Percentiles rank a stretch among this genome's conserved stretches.
These are phyloP conservation scores for Debaryomyces tyrocola DNA, from an alignment of 805 yeast species.

Conservation along the genomic window DNA sequence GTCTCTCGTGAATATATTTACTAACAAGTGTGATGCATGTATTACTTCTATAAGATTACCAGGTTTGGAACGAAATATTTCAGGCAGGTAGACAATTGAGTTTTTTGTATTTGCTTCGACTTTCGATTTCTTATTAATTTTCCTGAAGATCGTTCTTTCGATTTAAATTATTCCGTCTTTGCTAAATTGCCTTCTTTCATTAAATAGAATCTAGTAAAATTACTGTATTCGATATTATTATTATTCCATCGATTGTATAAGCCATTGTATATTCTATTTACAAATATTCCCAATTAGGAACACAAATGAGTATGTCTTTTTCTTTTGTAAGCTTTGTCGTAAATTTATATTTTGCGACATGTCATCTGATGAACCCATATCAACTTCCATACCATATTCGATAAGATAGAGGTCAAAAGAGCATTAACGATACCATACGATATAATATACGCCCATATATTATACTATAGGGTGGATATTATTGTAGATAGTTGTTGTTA, in stretches of 20 bases:
- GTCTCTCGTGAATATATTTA: too few species aligned
- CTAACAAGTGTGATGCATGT: background rate
- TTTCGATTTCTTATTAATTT: too few species aligned
- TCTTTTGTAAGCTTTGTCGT: background rate
- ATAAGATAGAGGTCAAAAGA: too few species aligned
- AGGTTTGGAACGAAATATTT: background rate
- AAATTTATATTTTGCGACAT: background rate
- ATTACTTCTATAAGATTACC: background rate
- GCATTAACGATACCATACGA: too few species aligned
- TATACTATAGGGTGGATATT: too few species aligned
- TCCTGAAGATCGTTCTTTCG: too few species aligned
- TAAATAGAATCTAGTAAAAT: background rate
- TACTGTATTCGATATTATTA: background rate
- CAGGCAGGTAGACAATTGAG: too few species aligned
- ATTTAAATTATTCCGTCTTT: background rate
- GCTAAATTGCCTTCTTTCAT: background rate
- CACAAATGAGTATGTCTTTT: constrained; percentile 7
- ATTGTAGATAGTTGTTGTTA: too few species aligned
- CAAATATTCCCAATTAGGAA: constrained; percentile 8
- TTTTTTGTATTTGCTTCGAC: too few species aligned
- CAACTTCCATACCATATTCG: too few species aligned
- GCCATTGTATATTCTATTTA: constrained; percentile 8
- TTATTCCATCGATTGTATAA: background rate
- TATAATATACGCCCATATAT: too few species aligned
- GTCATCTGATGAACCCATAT: background rate